phyloP scores from a whole-genome alignment of 1,284 basidiomycete genomes.

The Rhodofomes roseus region DNA sequence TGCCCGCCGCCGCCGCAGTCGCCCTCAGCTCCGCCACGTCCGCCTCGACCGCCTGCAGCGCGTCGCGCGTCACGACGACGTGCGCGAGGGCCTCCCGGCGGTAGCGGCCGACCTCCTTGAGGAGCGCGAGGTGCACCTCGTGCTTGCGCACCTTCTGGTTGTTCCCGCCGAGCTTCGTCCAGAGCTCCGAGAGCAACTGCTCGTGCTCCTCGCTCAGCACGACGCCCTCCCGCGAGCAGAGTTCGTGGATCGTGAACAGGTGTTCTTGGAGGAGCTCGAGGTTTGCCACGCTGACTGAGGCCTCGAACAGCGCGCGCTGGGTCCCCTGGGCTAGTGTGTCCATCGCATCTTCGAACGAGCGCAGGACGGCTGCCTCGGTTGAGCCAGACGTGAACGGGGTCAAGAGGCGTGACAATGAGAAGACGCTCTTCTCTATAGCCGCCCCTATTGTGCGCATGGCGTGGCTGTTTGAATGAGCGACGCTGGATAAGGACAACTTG shows the following conservation, averaged over 20 bases:
- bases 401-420: constrained; percentile 33
- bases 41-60: constrained; percentile 56
- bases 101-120: constrained; percentile 52
- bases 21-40: constrained; percentile 74
- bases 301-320: constrained; percentile 56
- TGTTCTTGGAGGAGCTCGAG: constrained; percentile 60
- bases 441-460: constrained; percentile 58
- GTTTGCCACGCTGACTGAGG: constrained; percentile 47
- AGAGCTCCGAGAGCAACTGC: constrained; percentile 59
- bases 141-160: constrained; percentile 39
- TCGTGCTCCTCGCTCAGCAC: constrained; percentile 40
- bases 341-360: constrained; percentile 61
- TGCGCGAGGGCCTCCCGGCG: constrained; percentile 56
- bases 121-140: constrained; percentile 46
- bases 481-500: no score
- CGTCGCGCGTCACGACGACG: constrained; percentile 57
- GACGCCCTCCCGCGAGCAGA: constrained; percentile 53
- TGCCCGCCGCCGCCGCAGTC: constrained; percentile 58
- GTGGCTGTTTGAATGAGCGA: constrained; percentile 68
- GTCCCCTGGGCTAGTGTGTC: constrained; percentile 50
- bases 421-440: constrained; percentile 33
- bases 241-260: constrained; percentile 50
- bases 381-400: constrained; percentile 23
- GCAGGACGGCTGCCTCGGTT: constrained; percentile 41
- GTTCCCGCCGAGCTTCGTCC: constrained; percentile 67